Evolutionary conservation across 2,329 filamentous ascomycete genomes (phyloP), one percentile per base, ranked within the genome.

Genomic region (Paecilomyces sp.): DNA sequence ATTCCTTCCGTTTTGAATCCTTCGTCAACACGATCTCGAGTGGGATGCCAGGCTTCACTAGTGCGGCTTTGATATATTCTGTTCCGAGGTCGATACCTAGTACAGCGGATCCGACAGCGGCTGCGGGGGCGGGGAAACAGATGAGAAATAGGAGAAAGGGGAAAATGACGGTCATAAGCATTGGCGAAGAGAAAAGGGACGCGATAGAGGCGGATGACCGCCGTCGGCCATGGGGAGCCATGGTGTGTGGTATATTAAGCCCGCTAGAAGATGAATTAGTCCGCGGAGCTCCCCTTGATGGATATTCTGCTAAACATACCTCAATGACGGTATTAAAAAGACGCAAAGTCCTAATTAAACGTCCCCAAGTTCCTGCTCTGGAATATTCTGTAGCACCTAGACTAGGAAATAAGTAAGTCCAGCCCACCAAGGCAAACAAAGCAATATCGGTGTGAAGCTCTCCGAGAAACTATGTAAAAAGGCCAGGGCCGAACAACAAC

Each of bases 1-100:
- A 85, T 75, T 99, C 94, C 81, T 99, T 99, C 71, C 94, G 89
- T 75, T 96, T 90, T 31, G 94, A 97, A 78, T 99, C 94, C 75
- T 97, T 99, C 31, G 92, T 97, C 59, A 97, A 84, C 74, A 99
- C 93, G 65, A 99, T 97, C 67, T 99, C 94, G 72, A 99, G 90
- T 11, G 94, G 94, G 57, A 96, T 93, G 62, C 94, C 94, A 1
- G 94, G 94, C 79, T 97, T 97, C 63, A 99, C 93, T 51, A 99
- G 85, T 13, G 90, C 88, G 30, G 93, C 93, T 80, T 97, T 99
- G 79, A 99, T 90, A 79, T 96, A 97, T 75, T 96, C 91, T 59
- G 94, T 97, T 66, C 94, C 94, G 58, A 99, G 83, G 77, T 99
- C 94, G 69, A 99, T 85, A 64, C 94, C 94, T 24, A 99, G 81